Conservation (phyloP, 805 yeast species). For the Phaffomyces opuntiae region DNA sequence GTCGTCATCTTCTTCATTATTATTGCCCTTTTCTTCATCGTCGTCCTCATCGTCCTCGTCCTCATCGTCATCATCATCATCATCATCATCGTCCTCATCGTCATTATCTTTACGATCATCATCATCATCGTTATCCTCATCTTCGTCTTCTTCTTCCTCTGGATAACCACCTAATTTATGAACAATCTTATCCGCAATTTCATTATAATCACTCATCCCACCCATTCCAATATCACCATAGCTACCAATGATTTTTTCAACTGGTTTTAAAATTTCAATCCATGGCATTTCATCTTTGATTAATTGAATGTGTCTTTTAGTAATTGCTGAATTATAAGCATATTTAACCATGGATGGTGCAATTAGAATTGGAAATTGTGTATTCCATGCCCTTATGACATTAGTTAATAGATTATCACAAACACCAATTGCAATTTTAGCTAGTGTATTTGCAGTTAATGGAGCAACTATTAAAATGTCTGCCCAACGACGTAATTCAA, state of each 20-base stretch:
- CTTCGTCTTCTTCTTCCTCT: constrained; percentile 44
- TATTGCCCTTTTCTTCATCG: constrained; percentile 7
- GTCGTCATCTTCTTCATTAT: constrained; percentile 19
- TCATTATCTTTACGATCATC: constrained; percentile 42
- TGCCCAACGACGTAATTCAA: constrained; percentile 95
- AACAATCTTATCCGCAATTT: constrained; percentile 80
- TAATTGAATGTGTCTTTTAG: constrained; percentile 71
- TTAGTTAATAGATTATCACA: constrained; percentile 90
- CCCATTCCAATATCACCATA: constrained; percentile 99
- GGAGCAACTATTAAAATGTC: constrained; percentile 93
- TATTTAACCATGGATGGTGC: constrained; percentile 97
- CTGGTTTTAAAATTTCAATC: constrained; percentile 90
- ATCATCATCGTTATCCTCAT: constrained; percentile 37
- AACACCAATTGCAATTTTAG: constrained; percentile 83
- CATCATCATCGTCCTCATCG: constrained; percentile 34
- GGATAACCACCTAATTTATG: constrained; percentile 62
- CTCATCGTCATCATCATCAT: constrained; percentile 28
- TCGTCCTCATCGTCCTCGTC: constrained; percentile 12
- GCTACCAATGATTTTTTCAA: constrained; percentile 85
- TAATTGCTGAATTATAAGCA: constrained; percentile 83
- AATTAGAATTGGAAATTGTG: constrained; percentile 76
- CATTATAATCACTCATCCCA: constrained; percentile 98
- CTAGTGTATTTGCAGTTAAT: constrained; percentile 83
- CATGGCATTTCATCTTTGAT: constrained; percentile 90
- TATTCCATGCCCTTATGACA: constrained; percentile 93